A percentile compares a stretch with the other conserved stretches of the same genome.
phyloP scores from a whole-genome alignment of 2,329 filamentous ascomycete genomes.

The Chaetomium sp. region DNA sequence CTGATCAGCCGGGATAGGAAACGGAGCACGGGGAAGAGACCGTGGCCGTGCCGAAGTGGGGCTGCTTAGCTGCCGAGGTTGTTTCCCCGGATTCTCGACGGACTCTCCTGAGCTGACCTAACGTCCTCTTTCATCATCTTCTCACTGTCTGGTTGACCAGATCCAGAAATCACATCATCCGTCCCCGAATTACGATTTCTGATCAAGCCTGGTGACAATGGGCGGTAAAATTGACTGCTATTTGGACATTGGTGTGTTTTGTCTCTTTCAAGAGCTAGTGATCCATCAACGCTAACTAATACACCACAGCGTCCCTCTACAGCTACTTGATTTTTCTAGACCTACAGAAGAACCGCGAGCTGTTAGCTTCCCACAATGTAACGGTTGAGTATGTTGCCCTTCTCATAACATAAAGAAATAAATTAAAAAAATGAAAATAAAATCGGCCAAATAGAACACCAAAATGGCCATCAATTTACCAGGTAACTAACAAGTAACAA shows the following conservation, averaged over 20 bases:
- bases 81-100: no score
- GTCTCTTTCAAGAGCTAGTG: neutral
- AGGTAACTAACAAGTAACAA: no score
- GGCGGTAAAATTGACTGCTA: slow-evolving; percentile 52
- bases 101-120: no score
- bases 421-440: neutral
- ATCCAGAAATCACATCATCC: neutral
- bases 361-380: slow-evolving; percentile 52
- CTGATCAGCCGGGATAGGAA: slow-evolving; percentile 6
- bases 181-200: neutral
- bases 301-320: slow-evolving; percentile 53
- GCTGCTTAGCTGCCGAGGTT: slow-evolving; percentile 3
- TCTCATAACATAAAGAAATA: neutral
- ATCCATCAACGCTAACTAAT: neutral
- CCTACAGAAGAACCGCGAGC: slow-evolving; percentile 47
- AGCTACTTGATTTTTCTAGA: slow-evolving; percentile 53
- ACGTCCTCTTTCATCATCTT: no score
- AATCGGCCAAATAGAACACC: no score
- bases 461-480: neutral
- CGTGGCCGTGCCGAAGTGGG: slow-evolving; percentile 6
- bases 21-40: neutral
- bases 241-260: slow-evolving; percentile 12
- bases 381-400: slow-evolving; percentile 54
- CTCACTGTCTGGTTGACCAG: no score
- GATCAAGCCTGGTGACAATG: slow-evolving; percentile 36